Evolutionary conservation across 169 alveolate genomes (phyloP).

Genomic region (Plasmodium vivax): DNA sequence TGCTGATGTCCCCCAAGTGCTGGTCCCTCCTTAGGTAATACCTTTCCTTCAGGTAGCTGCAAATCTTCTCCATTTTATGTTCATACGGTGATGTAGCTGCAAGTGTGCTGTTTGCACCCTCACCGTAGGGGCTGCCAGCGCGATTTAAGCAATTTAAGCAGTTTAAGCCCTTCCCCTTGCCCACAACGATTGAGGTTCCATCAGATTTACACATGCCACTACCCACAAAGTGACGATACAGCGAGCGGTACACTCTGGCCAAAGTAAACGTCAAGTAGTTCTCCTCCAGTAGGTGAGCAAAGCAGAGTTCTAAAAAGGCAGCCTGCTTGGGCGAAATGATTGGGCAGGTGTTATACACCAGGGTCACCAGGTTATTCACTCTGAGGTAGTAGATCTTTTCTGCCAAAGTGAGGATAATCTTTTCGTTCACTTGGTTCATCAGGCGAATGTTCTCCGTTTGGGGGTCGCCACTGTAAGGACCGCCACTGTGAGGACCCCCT

Average conservation of each 20-base stretch:
- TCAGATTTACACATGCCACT: background rate
- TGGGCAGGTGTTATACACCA: constrained; percentile 56
- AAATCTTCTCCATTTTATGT: constrained; percentile 2
- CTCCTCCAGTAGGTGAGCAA: constrained; percentile 36
- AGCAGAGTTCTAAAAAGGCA: background rate
- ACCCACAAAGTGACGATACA: constrained; percentile 5
- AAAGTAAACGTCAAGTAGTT: constrained; percentile 11
- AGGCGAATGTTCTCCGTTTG: background rate
- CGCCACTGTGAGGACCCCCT: background rate
- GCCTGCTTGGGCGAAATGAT: constrained; percentile 7
- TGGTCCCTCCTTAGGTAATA: constrained; percentile 20
- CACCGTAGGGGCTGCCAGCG: background rate
- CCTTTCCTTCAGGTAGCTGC: constrained; percentile 19
- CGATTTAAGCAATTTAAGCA: too few species aligned
- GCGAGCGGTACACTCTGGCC: background rate
- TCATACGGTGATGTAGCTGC: background rate
- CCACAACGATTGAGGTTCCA: too few species aligned
- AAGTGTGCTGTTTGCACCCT: background rate
- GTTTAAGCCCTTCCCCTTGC: background rate
- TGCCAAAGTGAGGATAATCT: background rate
- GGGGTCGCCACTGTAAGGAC: too few species aligned
- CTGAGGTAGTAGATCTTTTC: constrained; percentile 34
- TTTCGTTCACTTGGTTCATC: constrained; percentile 9
- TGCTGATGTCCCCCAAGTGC: constrained; percentile 14
- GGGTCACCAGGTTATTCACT: constrained; percentile 18